Evolutionary conservation across 768 basidiomycete species (phyloP).

Genomic region (Leccinum boreale): DNA sequence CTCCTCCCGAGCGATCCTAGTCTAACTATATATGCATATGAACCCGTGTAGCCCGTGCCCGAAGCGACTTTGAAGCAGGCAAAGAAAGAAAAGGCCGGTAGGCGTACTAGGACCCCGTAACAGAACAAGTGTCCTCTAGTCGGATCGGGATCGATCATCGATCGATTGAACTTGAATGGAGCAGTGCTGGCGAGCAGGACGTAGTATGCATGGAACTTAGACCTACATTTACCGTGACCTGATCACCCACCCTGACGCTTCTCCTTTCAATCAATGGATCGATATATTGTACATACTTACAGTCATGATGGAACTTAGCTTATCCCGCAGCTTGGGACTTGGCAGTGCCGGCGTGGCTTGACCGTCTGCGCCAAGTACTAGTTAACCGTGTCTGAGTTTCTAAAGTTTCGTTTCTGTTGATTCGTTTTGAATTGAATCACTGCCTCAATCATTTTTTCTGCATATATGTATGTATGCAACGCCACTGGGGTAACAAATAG

Average conservation of each 20-base stretch:
- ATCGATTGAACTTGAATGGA: not conserved
- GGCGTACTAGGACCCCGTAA: not conserved
- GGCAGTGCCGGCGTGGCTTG: not conserved
- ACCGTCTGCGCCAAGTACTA: not conserved
- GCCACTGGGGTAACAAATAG: no score
- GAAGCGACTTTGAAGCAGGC: not conserved
- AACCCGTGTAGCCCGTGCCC: not conserved
- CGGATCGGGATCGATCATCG: not conserved
- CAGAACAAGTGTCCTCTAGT: not conserved
- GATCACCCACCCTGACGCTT: not conserved
- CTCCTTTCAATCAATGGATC: not conserved
- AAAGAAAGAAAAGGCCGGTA: not conserved
- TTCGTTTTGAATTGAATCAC: not conserved
- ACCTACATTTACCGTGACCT: not conserved
- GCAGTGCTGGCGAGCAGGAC: not conserved
- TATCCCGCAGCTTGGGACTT: not conserved
- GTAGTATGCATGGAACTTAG: no score
- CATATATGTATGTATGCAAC: no score
- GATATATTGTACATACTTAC: not conserved
- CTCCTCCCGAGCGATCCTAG: not conserved
- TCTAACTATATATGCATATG: not conserved
- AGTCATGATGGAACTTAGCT: not conserved
- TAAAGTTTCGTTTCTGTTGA: not conserved
- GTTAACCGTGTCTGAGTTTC: not conserved
- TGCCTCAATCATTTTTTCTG: not conserved